phyloP scores from a whole-genome alignment of 2,329 filamentous ascomycete species.

The Ophiosphaerella narmari region DNA sequence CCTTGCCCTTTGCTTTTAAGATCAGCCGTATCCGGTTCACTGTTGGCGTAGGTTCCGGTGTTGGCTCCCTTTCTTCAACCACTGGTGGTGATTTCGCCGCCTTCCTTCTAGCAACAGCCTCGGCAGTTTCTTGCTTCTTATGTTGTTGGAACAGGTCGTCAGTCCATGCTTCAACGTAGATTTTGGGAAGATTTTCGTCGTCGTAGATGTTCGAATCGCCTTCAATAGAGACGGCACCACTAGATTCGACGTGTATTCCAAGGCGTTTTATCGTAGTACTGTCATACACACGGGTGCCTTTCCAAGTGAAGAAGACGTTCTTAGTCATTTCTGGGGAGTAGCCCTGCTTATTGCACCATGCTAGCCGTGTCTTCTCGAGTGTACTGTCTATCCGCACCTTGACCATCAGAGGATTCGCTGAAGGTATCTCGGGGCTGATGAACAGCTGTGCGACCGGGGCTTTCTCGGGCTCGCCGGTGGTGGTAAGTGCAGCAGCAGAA shows the following conservation, averaged over 20 bases:
- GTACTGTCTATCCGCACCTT: slow-evolving; percentile 70
- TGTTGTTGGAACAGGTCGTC: slow-evolving; percentile 62
- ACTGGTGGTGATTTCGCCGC: slow-evolving; percentile 41
- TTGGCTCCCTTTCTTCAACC: slow-evolving; percentile 19
- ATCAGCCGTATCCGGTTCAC: slow-evolving; percentile 51
- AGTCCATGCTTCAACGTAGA: slow-evolving; percentile 81
- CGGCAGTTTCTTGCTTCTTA: slow-evolving; percentile 46
- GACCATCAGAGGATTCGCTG: slow-evolving; percentile 65
- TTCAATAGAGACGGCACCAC: slow-evolving; percentile 45
- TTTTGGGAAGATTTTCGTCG: slow-evolving; percentile 54
- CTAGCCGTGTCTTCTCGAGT: slow-evolving; percentile 67
- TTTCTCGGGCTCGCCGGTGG: slow-evolving; percentile 10
- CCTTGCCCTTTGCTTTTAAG: slow-evolving; percentile 56
- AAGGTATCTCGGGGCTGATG: slow-evolving; percentile 68
- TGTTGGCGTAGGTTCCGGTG: slow-evolving; percentile 20
- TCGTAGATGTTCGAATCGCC: slow-evolving; percentile 57
- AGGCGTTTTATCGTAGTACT: slow-evolving; percentile 62
- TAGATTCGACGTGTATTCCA: slow-evolving; percentile 55
- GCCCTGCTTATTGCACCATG: slow-evolving; percentile 70
- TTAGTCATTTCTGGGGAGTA: slow-evolving; percentile 56
- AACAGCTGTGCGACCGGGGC: slow-evolving; percentile 62
- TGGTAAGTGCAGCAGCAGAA: slow-evolving; percentile 3
- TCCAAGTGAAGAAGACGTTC: slow-evolving; percentile 78
- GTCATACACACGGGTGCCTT: slow-evolving; percentile 71
- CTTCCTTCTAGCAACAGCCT: slow-evolving; percentile 38